A percentile compares a stretch with the other conserved stretches of the same genome.
phyloP scores from a whole-genome alignment of 768 basidiomycete genomes.

The Tricholoma sp. region DNA sequence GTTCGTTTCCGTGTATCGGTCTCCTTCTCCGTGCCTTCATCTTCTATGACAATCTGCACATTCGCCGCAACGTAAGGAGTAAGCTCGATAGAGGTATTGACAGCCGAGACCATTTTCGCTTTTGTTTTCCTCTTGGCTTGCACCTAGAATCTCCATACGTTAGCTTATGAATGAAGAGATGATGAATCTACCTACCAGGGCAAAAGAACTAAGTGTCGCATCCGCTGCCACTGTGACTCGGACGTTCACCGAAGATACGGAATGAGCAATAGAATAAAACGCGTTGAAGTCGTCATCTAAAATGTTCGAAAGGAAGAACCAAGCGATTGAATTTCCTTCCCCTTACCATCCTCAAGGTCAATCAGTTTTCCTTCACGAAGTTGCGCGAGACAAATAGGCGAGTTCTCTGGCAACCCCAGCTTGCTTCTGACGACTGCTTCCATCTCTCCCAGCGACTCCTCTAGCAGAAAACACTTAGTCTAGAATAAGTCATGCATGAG shows the following conservation, averaged over 20 bases:
- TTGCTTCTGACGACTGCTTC: conserved; percentile 57
- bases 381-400: conserved; percentile 40
- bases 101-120: neutral
- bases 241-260: conserved; percentile 29
- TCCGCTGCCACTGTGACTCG: conserved; percentile 30
- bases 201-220: neutral
- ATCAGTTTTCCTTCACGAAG: conserved; percentile 47
- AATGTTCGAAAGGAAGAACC: conserved; percentile 3
- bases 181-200: neutral
- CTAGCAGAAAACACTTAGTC: conserved; percentile 28
- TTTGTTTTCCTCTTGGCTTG: neutral
- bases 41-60: neutral
- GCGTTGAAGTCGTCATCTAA: conserved; percentile 80
- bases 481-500: neutral
- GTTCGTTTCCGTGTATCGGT: neutral
- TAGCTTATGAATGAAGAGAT: neutral
- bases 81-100: neutral
- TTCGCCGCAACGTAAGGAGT: neutral
- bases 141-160: neutral
- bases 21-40: neutral
- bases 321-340: neutral
- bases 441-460: conserved; percentile 54
- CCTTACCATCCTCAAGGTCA: conserved; percentile 74
- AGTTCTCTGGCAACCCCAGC: conserved; percentile 40
- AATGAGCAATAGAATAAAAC: conserved; percentile 45